These are phyloP conservation scores for Podila verticillata DNA, from an alignment of 192 early-diverging fungal species.

Conservation along the genomic window DNA sequence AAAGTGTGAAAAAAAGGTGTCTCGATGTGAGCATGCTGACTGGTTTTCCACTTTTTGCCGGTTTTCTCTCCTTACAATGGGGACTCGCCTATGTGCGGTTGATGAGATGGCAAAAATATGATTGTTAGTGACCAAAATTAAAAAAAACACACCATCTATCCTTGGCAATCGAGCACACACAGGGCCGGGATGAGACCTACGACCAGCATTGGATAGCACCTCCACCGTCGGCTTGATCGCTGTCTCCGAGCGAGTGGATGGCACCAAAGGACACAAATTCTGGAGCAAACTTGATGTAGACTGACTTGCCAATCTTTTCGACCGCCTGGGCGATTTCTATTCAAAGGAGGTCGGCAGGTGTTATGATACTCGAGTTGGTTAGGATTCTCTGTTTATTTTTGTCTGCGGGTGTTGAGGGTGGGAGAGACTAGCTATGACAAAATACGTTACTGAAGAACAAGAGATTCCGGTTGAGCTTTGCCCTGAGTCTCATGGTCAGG, in stretches of 20 bases:
- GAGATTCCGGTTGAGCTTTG: constrained; percentile 29
- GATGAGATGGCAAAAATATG: too few species aligned
- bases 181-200: constrained; percentile 51
- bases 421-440: too few species aligned
- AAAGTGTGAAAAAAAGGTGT: constrained; percentile 2
- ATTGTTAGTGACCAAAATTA: too few species aligned
- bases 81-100: neutral
- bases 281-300: constrained; percentile 71
- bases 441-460: constrained; percentile 42
- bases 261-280: constrained; percentile 67
- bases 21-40: neutral
- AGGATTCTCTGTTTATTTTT: too few species aligned
- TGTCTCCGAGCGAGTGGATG: constrained; percentile 60
- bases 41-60: neutral
- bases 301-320: constrained; percentile 77
- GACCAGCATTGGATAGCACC: constrained; percentile 74
- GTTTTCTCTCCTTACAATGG: neutral
- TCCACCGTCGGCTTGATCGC: constrained; percentile 64
- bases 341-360: neutral
- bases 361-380: neutral
- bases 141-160: too few species aligned
- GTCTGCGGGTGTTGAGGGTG: too few species aligned
- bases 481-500: constrained; percentile 32
- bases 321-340: constrained; percentile 68
- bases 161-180: too few species aligned